These are phyloP conservation scores for Trametes meyenii DNA, from an alignment of 768 basidiomycete genomes.

Conservation along the genomic window DNA sequence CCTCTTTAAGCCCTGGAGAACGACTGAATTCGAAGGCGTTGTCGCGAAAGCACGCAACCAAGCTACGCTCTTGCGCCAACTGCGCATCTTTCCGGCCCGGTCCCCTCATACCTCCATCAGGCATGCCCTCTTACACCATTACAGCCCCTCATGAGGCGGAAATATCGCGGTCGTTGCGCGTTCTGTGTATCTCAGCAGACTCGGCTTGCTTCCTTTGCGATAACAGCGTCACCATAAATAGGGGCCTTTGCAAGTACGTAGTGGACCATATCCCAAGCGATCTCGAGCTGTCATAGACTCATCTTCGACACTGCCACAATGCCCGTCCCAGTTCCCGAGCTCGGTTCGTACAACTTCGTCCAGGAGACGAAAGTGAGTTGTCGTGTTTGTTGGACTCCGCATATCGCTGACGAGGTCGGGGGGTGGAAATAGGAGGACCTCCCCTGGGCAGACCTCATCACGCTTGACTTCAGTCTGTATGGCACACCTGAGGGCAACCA, in stretches of 20 bases:
- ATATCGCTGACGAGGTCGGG: no score
- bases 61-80: neutral
- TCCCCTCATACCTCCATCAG: neutral
- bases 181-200: neutral
- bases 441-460: conserved; percentile 52
- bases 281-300: neutral
- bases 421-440: conserved; percentile 42
- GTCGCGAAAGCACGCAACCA: conserved; percentile 17
- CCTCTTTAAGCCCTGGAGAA: neutral
- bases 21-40: neutral
- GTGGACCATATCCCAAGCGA: neutral
- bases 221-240: neutral
- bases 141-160: conserved; percentile 3
- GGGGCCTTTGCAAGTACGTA: neutral
- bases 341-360: conserved; percentile 43
- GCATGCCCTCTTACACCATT: conserved; percentile 3
- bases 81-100: neutral
- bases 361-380: conserved; percentile 41
- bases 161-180: conserved; percentile 11
- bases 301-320: conserved; percentile 22
- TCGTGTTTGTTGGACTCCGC: neutral
- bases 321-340: conserved; percentile 42
- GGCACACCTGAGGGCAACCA: conserved; percentile 44
- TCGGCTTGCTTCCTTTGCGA: neutral
- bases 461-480: conserved; percentile 47